These are phyloP conservation scores for Phlegmacium glaucopus DNA, from an alignment of 768 basidiomycete species.

Conservation along the genomic window DNA sequence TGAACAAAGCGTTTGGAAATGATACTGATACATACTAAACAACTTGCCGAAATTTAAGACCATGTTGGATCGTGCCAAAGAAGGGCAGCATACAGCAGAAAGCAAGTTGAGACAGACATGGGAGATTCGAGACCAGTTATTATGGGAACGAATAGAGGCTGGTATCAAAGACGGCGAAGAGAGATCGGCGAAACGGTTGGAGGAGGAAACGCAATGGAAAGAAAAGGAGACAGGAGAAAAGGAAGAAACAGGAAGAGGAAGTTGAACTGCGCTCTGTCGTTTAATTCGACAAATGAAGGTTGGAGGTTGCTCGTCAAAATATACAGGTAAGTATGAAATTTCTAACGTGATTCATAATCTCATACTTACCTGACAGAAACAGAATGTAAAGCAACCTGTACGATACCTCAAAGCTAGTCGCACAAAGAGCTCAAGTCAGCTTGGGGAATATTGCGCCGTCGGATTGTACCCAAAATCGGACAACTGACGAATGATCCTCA, in stretches of 20 bases:
- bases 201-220: conserved; percentile 38
- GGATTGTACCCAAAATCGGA: conserved; percentile 84
- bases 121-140: conserved; percentile 49
- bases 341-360: background rate
- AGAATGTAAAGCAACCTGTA: conserved; percentile 70
- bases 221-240: too few species aligned
- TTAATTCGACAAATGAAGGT: conserved; percentile 58
- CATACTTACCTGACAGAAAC: conserved; percentile 8
- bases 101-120: conserved; percentile 39
- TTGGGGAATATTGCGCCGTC: conserved; percentile 68
- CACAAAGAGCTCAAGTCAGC: conserved; percentile 50
- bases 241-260: too few species aligned
- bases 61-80: conserved; percentile 38
- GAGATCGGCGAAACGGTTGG: conserved; percentile 46
- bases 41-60: conserved; percentile 43
- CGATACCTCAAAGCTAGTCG: conserved; percentile 58
- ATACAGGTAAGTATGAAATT: conserved; percentile 45
- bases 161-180: conserved; percentile 65
- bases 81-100: conserved; percentile 46
- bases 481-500: conserved; percentile 73
- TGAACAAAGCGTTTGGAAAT: conserved; percentile 33
- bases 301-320: conserved; percentile 56
- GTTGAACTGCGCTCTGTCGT: conserved; percentile 41
- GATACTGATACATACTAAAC: conserved; percentile 42
- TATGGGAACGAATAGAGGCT: conserved; percentile 58